Conservation (phyloP, 2,329 filamentous ascomycete genomes). For the Escovopsis sp. region DNA sequence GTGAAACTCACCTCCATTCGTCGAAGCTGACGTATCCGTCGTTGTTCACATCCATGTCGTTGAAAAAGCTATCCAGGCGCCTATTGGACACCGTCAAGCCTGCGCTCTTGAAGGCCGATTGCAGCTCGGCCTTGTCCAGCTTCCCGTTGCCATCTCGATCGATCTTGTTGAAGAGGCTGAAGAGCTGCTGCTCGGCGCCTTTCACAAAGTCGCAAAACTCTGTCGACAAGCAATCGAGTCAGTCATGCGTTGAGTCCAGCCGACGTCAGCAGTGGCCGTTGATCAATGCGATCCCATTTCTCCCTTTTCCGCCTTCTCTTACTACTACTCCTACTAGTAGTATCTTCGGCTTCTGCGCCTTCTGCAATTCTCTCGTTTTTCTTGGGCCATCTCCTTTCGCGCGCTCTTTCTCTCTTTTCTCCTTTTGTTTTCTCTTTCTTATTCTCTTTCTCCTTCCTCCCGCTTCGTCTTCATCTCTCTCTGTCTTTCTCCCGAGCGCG, state of each 20-base stretch:
- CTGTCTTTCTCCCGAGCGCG: no score
- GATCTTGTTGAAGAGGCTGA: conserved; percentile 68
- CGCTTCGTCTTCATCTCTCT: no score
- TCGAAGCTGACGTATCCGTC: conserved; percentile 82
- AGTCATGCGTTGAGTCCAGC: not conserved
- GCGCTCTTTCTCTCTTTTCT: no score
- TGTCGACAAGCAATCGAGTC: conserved; percentile 18
- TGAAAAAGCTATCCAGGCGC: conserved; percentile 73
- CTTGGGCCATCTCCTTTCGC: no score
- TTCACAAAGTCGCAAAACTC: conserved; percentile 86
- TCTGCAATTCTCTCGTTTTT: no score
- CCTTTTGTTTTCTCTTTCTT: no score
- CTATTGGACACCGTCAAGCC: conserved; percentile 65
- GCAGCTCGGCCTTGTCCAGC: conserved; percentile 74
- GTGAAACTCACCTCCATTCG: conserved; percentile 72
- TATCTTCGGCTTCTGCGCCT: no score
- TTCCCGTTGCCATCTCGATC: conserved; percentile 75
- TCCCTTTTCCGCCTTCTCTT: no score
- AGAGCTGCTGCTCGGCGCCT: conserved; percentile 71
- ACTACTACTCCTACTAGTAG: no score
- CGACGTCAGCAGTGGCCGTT: not conserved
- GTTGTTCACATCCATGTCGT: conserved; percentile 74
- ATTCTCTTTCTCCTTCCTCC: no score
- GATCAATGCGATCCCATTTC: no score
- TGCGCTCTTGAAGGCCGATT: conserved; percentile 58